Base-by-base conservation (phyloP, 805 yeast genomes). In the Tetrapisispora nanseiensis region DNA sequence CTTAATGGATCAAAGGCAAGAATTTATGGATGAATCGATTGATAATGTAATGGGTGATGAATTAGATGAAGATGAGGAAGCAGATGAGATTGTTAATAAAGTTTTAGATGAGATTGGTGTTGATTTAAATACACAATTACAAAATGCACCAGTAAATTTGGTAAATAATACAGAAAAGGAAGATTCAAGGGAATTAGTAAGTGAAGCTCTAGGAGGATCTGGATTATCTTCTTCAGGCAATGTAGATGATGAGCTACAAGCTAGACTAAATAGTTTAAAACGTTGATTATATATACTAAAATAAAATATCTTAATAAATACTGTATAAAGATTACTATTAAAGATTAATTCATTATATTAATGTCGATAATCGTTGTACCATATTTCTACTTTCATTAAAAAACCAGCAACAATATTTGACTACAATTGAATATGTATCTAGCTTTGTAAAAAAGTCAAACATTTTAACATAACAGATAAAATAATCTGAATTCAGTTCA, bases 1-100 rank as follows among this genome's bases (percentile, higher is more conserved):
- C 59, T 68, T 94, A 53, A 92, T 92, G 97, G 97, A 90, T 62
- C 98, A 92, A 66, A 81, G 95, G 56, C 97, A 94, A 63, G 99
- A 94, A 61, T 86, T 94, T 77, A 92, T 92, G 83, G 98, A 92
- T 59, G 98, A 92, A 59, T 94, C 96, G 16, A 82, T 92, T 54
- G 99, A 92, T 59, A 96, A 90, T 61, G 84, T 92, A 16, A 86
- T 92, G 92, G 95, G 82, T 41, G 86, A 81, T 55, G 97, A 86
- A 54, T 78, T 85, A 44, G 83, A 80, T 50, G 94, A 84, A 46
- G 95, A 83, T 48, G 92, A 82, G 50, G 95, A 89, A 61, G 82
- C 83, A 3, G 96, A 89, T 56, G 95, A 87, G 55, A 82, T 89
- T 40, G 92, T 94, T 39, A 78, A 80, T 56, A 86, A 82, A 62